phyloP scores from a whole-genome alignment of 257 asterid genomes.

The Ehretia macrophylla region DNA sequence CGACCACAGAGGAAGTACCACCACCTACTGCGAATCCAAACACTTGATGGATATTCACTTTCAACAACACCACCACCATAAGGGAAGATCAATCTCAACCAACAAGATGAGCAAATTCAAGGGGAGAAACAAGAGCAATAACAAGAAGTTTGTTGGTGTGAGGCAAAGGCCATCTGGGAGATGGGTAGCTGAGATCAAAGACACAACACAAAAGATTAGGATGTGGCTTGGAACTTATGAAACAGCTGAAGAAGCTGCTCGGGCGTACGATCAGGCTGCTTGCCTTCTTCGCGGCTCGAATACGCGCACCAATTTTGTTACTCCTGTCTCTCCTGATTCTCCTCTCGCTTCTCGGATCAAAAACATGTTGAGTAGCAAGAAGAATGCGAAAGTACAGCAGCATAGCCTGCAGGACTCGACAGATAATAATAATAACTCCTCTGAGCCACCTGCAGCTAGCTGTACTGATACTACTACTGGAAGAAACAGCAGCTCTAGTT shows the following conservation, averaged over 20 bases:
- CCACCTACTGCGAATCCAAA: background rate
- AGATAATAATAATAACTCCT: constrained; percentile 10
- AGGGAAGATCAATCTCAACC: constrained; percentile 7
- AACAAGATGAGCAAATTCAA: constrained; percentile 31
- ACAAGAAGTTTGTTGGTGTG: constrained; percentile 45
- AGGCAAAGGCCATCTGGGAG: constrained; percentile 74
- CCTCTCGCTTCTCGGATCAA: constrained; percentile 54
- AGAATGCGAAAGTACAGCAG: constrained; percentile 4
- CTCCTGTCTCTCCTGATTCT: constrained; percentile 42
- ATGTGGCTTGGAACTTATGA: constrained; percentile 75
- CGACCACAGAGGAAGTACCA: background rate
- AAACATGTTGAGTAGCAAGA: constrained; percentile 43
- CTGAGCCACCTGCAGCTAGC: constrained; percentile 4
- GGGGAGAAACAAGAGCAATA: constrained; percentile 28
- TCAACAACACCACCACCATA: constrained; percentile 24
- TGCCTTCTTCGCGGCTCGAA: constrained; percentile 60
- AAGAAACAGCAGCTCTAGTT: constrained; percentile 1
- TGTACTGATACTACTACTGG: constrained; percentile 5
- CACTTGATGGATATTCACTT: constrained; percentile 46
- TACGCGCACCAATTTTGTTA: constrained; percentile 53
- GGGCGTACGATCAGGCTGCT: constrained; percentile 66
- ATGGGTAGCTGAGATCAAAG: constrained; percentile 77
- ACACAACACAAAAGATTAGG: constrained; percentile 61
- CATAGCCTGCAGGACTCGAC: background rate
- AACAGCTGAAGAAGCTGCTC: constrained; percentile 62